These are phyloP conservation scores for Fraxinus floribunda DNA, from an alignment of 305 asterid species.

Conservation along the genomic window DNA sequence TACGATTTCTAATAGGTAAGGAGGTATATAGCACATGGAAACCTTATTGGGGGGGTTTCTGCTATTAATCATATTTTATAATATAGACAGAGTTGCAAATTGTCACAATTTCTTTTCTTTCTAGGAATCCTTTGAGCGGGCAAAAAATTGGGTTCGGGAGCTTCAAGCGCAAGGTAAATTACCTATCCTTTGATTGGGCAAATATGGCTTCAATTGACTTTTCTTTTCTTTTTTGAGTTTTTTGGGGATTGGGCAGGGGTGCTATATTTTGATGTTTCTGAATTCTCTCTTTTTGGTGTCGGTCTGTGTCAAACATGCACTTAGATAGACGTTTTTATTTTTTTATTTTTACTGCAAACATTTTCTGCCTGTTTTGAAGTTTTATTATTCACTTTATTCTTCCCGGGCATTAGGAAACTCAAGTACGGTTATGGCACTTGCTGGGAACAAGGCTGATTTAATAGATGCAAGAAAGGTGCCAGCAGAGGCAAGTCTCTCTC, in stretches of 20 bases:
- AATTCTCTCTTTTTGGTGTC: background rate
- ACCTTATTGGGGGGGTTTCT: background rate
- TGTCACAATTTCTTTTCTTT: background rate
- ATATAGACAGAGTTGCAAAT: background rate
- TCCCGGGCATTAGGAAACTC: constrained; percentile 27
- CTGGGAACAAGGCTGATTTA: constrained; percentile 44
- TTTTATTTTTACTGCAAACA: background rate
- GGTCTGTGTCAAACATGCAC: background rate
- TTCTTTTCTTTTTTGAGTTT: background rate
- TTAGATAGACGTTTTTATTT: background rate
- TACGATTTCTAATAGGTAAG: no score
- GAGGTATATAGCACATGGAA: background rate
- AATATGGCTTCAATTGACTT: background rate
- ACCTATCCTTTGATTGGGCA: constrained; percentile 3
- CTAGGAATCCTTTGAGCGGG: constrained; percentile 58
- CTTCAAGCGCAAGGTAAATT: constrained; percentile 58
- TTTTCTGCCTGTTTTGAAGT: background rate
- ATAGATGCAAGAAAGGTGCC: constrained; percentile 53
- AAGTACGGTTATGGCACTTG: constrained; percentile 45
- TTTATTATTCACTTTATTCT: background rate
- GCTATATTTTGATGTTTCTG: background rate
- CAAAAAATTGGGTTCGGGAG: constrained; percentile 65
- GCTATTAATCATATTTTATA: background rate
- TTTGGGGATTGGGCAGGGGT: background rate
- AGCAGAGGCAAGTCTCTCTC: constrained; percentile 53